Evolutionary conservation across 2,329 filamentous ascomycete genomes (phyloP).

Genomic region (Gnomoniopsis sp.): DNA sequence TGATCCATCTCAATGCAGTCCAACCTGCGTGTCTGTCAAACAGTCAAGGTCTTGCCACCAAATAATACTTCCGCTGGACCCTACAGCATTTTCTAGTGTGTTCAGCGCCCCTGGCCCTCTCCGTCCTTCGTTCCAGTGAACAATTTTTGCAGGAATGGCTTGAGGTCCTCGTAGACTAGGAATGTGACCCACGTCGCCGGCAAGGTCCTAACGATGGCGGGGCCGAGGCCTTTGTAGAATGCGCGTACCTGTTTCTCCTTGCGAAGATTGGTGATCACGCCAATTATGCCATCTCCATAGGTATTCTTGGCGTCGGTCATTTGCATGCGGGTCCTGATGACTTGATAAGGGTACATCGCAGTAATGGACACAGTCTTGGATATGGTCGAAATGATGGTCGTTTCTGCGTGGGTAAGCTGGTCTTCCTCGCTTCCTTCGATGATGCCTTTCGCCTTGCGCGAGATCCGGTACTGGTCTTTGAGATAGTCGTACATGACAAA

Average conservation of each 20-base stretch:
- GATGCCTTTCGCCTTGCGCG: conserved; percentile 16
- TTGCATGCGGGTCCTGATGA: conserved; percentile 83
- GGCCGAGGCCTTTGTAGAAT: conserved; percentile 88
- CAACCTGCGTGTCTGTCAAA: not conserved
- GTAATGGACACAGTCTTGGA: conserved; percentile 89
- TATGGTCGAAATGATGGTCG: conserved; percentile 72
- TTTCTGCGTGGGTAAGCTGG: conserved; percentile 66
- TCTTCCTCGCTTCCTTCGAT: conserved; percentile 27
- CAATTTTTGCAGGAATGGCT: conserved; percentile 55
- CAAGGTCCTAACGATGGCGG: conserved; percentile 85
- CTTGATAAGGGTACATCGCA: conserved; percentile 92
- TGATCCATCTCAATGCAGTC: not conserved
- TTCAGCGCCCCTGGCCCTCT: not conserved
- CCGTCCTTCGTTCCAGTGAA: not conserved
- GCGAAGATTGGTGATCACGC: conserved; percentile 74
- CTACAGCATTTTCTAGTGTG: too few species aligned
- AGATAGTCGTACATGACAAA: conserved; percentile 88
- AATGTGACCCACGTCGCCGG: conserved; percentile 97
- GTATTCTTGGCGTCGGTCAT: conserved; percentile 75
- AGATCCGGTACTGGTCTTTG: conserved; percentile 46
- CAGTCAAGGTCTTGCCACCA: too few species aligned
- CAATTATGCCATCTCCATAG: conserved; percentile 68
- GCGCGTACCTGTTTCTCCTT: conserved; percentile 73
- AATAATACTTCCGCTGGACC: not conserved
- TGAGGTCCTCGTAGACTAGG: conserved; percentile 92